phyloP scores from a whole-genome alignment of 805 yeast species.

The Candida patagonica region DNA sequence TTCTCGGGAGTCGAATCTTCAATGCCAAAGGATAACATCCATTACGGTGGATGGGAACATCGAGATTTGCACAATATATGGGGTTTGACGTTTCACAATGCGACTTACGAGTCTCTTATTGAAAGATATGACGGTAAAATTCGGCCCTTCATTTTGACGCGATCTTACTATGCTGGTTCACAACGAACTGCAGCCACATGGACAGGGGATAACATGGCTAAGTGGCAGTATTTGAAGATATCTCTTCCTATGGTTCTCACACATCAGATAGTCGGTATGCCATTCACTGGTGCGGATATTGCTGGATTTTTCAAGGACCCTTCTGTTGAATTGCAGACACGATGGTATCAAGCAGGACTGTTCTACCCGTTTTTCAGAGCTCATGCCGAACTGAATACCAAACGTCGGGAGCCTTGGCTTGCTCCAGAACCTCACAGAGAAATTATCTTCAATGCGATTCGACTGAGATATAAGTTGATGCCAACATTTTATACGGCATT shows the following conservation, averaged over 20 bases:
- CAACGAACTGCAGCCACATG: constrained; percentile 89
- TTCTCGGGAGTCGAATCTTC: constrained; percentile 93
- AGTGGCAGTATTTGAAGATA: constrained; percentile 74
- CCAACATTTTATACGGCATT: constrained; percentile 79
- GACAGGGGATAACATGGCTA: constrained; percentile 96
- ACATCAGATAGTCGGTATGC: constrained; percentile 73
- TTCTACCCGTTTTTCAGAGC: constrained; percentile 97
- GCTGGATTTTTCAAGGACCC: constrained; percentile 97
- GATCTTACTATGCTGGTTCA: constrained; percentile 85
- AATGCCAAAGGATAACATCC: constrained; percentile 73
- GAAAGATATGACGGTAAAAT: constrained; percentile 36
- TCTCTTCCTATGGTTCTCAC: constrained; percentile 87
- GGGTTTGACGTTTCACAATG: constrained; percentile 72
- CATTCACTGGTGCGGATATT: constrained; percentile 92
- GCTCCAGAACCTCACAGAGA: constrained; percentile 65
- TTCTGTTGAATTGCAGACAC: constrained; percentile 59
- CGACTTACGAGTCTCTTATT: constrained; percentile 60
- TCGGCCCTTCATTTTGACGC: constrained; percentile 81
- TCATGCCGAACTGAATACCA: constrained; percentile 91
- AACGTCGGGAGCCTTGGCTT: constrained; percentile 89
- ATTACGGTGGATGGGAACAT: constrained; percentile 77
- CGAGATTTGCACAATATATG: constrained; percentile 83
- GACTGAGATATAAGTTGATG: constrained; percentile 62
- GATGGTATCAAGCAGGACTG: constrained; percentile 96
- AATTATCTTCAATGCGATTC: constrained; percentile 59